Conservation (phyloP, 805 yeast species). For the Candida glaebosa region DNA sequence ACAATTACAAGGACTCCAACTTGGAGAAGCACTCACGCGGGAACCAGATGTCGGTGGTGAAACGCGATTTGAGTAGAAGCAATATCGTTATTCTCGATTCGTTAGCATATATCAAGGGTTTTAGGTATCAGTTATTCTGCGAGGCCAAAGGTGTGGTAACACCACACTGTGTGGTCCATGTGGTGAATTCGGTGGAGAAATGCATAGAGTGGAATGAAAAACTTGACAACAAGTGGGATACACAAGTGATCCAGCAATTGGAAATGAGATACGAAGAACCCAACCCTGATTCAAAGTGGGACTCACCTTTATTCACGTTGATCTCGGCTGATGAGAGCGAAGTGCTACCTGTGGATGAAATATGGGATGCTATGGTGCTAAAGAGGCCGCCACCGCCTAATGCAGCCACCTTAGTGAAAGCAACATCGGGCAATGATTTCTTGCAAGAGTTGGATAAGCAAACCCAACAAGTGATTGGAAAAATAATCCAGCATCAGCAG, state of each 20-base stretch:
- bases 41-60: constrained; percentile 82
- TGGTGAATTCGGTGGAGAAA: constrained; percentile 60
- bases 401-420: constrained; percentile 77
- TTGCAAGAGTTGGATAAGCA: constrained; percentile 71
- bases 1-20: constrained; percentile 64
- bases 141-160: constrained; percentile 86
- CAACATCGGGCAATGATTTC: constrained; percentile 74
- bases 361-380: constrained; percentile 61
- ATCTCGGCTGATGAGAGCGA: constrained; percentile 49
- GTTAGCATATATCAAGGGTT: constrained; percentile 88
- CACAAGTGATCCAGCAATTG: constrained; percentile 59
- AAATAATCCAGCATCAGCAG: constrained; percentile 61
- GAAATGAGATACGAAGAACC: constrained; percentile 94
- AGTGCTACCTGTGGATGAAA: constrained; percentile 57
- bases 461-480: constrained; percentile 63
- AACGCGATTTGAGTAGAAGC: constrained; percentile 65
- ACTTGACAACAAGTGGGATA: constrained; percentile 55
- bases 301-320: constrained; percentile 80
- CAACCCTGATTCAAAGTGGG: constrained; percentile 83
- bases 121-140: constrained; percentile 88
- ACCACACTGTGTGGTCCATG: constrained; percentile 78
- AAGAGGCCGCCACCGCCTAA: constrained; percentile 71
- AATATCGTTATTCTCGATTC: constrained; percentile 83
- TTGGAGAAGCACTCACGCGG: constrained; percentile 83
- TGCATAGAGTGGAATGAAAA: constrained; percentile 61